Evolutionary conservation across 2,329 filamentous ascomycete genomes (phyloP).

Genomic region (Curvularia hawaiiensis): DNA sequence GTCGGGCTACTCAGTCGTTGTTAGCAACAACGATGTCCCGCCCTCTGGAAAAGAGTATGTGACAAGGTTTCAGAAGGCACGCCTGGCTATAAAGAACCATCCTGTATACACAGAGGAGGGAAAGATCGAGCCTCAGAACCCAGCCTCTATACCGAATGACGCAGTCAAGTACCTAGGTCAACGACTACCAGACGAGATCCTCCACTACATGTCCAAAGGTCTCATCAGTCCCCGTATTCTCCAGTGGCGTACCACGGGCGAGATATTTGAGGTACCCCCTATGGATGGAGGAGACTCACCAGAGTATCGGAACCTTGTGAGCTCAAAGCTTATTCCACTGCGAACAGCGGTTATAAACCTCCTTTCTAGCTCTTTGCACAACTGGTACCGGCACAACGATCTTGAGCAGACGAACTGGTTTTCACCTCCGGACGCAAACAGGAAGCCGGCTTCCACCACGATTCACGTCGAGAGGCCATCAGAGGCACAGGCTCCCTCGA

Average conservation of each 20-base stretch:
- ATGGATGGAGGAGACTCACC: constrained; percentile 80
- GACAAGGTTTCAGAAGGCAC: constrained; percentile 84
- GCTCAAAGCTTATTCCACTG: constrained; percentile 72
- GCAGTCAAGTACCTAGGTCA: constrained; percentile 91
- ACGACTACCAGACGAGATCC: constrained; percentile 85
- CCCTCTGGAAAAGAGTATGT: constrained; percentile 76
- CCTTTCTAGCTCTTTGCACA: constrained; percentile 77
- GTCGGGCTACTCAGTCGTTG: constrained; percentile 76
- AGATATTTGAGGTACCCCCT: constrained; percentile 80
- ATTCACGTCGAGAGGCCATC: constrained; percentile 64
- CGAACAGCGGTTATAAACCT: constrained; percentile 79
- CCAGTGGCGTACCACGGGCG: constrained; percentile 79
- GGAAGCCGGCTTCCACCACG: constrained; percentile 57
- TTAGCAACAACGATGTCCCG: constrained; percentile 79
- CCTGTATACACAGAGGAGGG: constrained; percentile 80
- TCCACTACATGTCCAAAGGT: constrained; percentile 85
- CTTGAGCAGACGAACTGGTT: constrained; percentile 86
- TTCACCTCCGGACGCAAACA: constrained; percentile 24
- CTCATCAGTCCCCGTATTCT: constrained; percentile 79
- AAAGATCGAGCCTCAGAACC: constrained; percentile 74
- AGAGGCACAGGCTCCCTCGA: constrained; percentile 54
- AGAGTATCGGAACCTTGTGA: constrained; percentile 81
- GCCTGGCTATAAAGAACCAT: constrained; percentile 85
- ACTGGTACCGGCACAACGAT: constrained; percentile 80
- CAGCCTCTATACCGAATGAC: constrained; percentile 76